Percentiles rank a stretch among this genome's conserved stretches.
Evolutionary conservation across 2,329 filamentous ascomycete species (phyloP).

Genomic region (Pseudocercospora macadamiae): DNA sequence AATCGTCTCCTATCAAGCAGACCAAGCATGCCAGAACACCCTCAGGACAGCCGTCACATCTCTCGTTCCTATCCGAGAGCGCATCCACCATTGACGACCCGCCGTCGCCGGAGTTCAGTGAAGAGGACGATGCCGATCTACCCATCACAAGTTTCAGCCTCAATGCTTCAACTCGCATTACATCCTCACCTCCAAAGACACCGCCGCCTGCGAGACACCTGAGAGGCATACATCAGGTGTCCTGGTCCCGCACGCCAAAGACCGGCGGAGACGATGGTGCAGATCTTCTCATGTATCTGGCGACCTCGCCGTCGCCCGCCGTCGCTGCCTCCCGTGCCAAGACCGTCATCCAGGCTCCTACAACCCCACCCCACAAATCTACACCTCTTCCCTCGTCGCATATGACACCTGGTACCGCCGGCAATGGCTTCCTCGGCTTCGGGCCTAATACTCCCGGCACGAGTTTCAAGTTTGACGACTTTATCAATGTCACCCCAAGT

Average conservation of each 20-base stretch:
- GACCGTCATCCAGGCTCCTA: slow-evolving; percentile 53
- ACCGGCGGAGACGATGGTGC: slow-evolving; percentile 73
- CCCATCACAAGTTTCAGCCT: slow-evolving; percentile 73
- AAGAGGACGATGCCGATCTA: slow-evolving; percentile 82
- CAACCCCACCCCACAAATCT: slow-evolving; percentile 57
- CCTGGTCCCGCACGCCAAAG: slow-evolving; percentile 56
- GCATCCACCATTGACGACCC: slow-evolving; percentile 60
- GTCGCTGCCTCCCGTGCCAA: slow-evolving; percentile 41
- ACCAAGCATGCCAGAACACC: slow-evolving; percentile 75
- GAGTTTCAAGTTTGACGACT: slow-evolving; percentile 92
- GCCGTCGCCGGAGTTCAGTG: slow-evolving; percentile 63
- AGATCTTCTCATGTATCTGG: slow-evolving; percentile 84
- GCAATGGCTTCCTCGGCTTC: slow-evolving; percentile 59
- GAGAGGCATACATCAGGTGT: slow-evolving; percentile 45
- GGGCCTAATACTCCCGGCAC: slow-evolving; percentile 77
- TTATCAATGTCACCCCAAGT: slow-evolving; percentile 95
- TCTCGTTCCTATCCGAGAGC: slow-evolving; percentile 77
- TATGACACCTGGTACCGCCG: slow-evolving; percentile 78
- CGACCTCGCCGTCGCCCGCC: slow-evolving; percentile 86
- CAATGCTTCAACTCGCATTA: slow-evolving; percentile 49
- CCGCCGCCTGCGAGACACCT: slow-evolving; percentile 60
- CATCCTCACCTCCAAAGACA: slow-evolving; percentile 82
- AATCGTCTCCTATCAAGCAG: slow-evolving; percentile 84
- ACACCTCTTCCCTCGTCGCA: slow-evolving; percentile 76
- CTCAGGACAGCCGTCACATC: slow-evolving; percentile 66